Evolutionary conservation across 2,329 filamentous ascomycete species (phyloP), one percentile per base, ranked within the genome.

Genomic region (Ophiocordyceps robertsii): DNA sequence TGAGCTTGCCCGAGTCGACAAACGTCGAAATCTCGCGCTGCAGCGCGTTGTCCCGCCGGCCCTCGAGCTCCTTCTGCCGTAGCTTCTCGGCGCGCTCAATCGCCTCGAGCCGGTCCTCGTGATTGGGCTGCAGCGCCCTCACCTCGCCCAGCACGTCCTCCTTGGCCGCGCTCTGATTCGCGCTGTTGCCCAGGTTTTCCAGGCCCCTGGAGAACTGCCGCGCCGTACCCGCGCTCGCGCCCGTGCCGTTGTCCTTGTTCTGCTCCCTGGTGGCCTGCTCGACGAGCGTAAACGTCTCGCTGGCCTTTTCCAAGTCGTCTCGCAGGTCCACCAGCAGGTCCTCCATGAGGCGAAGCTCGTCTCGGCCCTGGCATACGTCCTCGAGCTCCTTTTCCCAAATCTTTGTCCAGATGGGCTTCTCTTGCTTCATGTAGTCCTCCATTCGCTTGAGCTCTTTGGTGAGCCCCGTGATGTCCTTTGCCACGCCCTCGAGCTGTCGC

Each of bases 221-320:
- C 16, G 75, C 76, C 6, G 70, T 69, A 38, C 65, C 68, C 11
- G 66, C 65, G 39, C 69, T 68, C 33, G 61, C 60, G 5, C 64
- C 63, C 6, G 74, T 73, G 40, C 75, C 74, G 39, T 67, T 74
- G 46, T 83, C 82, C 58, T 93, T 86, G 63, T 93, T 84, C 59
- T 98, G 92, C 64, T 96, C 88, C 65, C 94, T 95, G n/a, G 89
- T 96, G 9, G 92, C 92, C 64, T 96, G 84, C 63, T 98, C 92
- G 14, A 98, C 92, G 1, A 98, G 75, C 21, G 86, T 84, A 56
- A 98, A 95, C 0, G 92, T 96, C 61, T 93, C 84, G 1, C 81
- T 80, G 1, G 90, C 89, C 66, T 96, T 95, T 59, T 96, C 89
- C 38, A 98, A 70, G 65, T 98, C 92, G 56, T 95, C 89, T 55